Conservation (phyloP, 148 eudicot genomes). For the Rheum nobile region DNA sequence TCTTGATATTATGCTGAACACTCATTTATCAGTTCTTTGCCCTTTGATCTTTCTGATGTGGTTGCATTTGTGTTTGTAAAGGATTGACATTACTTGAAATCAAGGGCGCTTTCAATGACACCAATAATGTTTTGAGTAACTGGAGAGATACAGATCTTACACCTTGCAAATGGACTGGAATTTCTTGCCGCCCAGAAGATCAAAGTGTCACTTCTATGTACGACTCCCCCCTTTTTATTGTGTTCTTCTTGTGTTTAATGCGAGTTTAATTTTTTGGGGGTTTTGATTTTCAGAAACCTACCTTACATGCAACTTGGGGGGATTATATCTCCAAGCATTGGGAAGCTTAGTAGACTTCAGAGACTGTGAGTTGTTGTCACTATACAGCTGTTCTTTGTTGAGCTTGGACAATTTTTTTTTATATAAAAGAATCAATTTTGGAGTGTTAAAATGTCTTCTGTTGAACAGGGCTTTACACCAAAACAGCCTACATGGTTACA, state of each 20-base stretch:
- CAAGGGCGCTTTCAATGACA: constrained; percentile 63
- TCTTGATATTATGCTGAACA: background rate
- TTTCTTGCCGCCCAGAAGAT: constrained; percentile 58
- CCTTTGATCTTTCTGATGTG: background rate
- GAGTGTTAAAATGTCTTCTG: background rate
- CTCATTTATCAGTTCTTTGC: background rate
- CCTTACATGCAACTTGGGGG: constrained; percentile 91
- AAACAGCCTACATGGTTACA: constrained; percentile 79
- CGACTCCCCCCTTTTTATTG: background rate
- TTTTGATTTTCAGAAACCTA: constrained; percentile 43
- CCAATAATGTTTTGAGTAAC: constrained; percentile 43
- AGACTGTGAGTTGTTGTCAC: constrained; percentile 72
- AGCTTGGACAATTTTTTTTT: background rate
- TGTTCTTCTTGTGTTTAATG: background rate
- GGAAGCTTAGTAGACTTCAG: constrained; percentile 64
- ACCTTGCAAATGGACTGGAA: constrained; percentile 88
- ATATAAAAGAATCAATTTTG: background rate
- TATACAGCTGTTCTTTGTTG: background rate
- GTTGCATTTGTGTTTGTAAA: constrained; percentile 14
- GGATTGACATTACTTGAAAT: constrained; percentile 76
- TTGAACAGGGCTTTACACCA: constrained; percentile 79
- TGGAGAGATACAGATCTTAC: constrained; percentile 74
- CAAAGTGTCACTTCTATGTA: constrained; percentile 68
- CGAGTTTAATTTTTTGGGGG: constrained; percentile 7
- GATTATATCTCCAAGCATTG: constrained; percentile 76